A percentile compares a stretch with the other conserved stretches of the same genome.
Conservation (phyloP, 345 rosid species). For the Lepidium didymum region DNA sequence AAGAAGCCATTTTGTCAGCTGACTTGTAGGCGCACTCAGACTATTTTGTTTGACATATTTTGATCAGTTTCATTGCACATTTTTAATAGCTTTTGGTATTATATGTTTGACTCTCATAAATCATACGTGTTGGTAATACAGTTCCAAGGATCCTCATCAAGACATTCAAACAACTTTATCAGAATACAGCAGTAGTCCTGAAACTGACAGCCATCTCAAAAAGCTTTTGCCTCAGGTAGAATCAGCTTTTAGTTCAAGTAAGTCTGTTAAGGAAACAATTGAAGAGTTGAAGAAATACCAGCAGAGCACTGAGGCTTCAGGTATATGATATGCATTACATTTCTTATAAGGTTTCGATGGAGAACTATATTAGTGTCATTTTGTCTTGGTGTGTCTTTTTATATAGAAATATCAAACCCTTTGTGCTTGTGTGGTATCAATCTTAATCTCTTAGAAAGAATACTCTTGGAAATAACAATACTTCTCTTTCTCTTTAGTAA, state of each 20-base stretch:
- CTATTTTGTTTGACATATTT: neutral
- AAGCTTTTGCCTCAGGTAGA: conserved; percentile 61
- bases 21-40: conserved; percentile 41
- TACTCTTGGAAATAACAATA: neutral
- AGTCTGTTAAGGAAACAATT: conserved; percentile 54
- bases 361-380: neutral
- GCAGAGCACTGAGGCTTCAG: conserved; percentile 51
- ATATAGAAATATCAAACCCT: neutral
- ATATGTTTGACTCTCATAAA: neutral
- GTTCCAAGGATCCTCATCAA: conserved; percentile 64
- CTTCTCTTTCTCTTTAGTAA: neutral
- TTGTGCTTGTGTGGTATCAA: neutral
- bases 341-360: neutral
- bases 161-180: conserved; percentile 49
- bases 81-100: neutral
- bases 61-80: neutral
- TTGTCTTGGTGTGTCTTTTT: neutral
- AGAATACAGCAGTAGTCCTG: conserved; percentile 47
- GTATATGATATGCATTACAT: conserved; percentile 33
- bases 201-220: conserved; percentile 56
- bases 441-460: neutral
- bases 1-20: conserved; percentile 59
- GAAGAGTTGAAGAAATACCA: conserved; percentile 63
- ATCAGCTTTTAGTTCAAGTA: conserved; percentile 53
- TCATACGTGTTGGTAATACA: conserved; percentile 22